These are phyloP conservation scores for Tilletia walkeri DNA, from an alignment of 1,284 basidiomycete species.

Conservation along the genomic window DNA sequence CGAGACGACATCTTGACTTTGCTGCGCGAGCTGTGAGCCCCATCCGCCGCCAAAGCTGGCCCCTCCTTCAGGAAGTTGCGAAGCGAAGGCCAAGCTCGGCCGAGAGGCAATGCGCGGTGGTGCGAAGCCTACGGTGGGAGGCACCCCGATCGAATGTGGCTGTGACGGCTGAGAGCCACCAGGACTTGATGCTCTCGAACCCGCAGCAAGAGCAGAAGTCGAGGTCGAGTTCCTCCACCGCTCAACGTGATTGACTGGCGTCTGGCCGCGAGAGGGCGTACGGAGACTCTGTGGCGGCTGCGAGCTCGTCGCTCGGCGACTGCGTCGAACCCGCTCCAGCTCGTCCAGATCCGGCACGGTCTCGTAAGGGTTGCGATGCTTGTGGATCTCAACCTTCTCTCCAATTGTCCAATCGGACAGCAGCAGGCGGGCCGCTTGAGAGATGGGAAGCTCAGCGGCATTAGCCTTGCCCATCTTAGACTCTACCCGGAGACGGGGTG, in stretches of 20 bases:
- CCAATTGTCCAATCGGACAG: conserved; percentile 10
- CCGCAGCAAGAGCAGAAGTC: not conserved
- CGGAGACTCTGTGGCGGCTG: not conserved
- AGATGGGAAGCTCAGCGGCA: not conserved
- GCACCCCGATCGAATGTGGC: not conserved
- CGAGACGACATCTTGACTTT: too few relatives aligned
- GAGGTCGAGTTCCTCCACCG: conserved; percentile 9
- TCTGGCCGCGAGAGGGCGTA: not conserved
- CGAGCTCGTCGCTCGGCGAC: not conserved
- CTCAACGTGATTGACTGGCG: conserved; percentile 2
- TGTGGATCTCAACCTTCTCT: not conserved
- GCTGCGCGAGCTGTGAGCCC: too few relatives aligned
- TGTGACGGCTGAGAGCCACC: not conserved
- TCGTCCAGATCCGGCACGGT: conserved; percentile 4
- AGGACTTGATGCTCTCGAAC: not conserved
- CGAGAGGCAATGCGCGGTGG: too few relatives aligned
- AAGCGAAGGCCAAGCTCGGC: too few relatives aligned
- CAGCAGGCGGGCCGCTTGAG: conserved; percentile 2
- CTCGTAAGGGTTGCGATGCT: conserved; percentile 7
- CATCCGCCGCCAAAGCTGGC: too few relatives aligned
- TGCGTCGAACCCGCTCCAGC: not conserved
- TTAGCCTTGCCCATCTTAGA: not conserved
- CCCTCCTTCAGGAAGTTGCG: too few relatives aligned
- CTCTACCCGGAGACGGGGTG: not conserved
- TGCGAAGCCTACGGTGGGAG: too few relatives aligned